Percentiles rank a stretch among this genome's conserved stretches.
phyloP scores from a whole-genome alignment of 2,329 filamentous ascomycete genomes.

The Cladobotryum protrusum region DNA sequence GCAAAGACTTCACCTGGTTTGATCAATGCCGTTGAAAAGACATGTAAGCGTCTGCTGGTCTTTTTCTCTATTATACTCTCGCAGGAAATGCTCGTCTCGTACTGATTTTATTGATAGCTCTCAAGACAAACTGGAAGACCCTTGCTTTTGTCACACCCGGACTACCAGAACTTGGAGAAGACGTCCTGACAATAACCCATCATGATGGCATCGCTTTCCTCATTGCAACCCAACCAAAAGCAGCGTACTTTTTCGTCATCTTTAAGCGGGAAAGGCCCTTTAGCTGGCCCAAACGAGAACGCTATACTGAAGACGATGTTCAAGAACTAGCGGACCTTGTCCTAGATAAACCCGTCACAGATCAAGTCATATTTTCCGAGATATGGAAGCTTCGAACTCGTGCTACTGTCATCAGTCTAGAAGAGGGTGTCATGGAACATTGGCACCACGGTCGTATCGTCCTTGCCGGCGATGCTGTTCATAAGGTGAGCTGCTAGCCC shows the following conservation, averaged over 20 bases:
- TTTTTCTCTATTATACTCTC: background rate
- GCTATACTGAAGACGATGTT: conserved; percentile 26
- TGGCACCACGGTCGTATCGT: conserved; percentile 27
- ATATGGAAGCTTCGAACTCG: conserved; percentile 22
- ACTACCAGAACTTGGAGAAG: no score
- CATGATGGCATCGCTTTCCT: conserved; percentile 22
- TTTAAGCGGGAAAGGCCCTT: conserved; percentile 12
- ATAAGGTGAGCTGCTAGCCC: conserved; percentile 16
- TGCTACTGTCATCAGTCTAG: conserved; percentile 20
- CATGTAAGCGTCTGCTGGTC: conserved; percentile 5
- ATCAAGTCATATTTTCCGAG: conserved; percentile 26
- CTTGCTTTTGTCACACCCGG: background rate
- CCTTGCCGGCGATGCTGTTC: conserved; percentile 27
- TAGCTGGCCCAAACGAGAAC: no score
- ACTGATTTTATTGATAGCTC: conserved; percentile 2
- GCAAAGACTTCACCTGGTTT: conserved; percentile 9
- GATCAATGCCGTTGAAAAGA: conserved; percentile 16
- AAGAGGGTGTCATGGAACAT: conserved; percentile 26
- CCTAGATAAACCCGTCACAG: conserved; percentile 21
- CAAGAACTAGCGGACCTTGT: conserved; percentile 21
- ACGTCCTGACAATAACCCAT: no score
- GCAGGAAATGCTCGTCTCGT: no score
- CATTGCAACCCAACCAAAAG: conserved; percentile 4
- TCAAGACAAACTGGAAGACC: conserved; percentile 14
- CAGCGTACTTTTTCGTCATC: conserved; percentile 18